Conservation (phyloP, 2,329 filamentous ascomycete species). For the Neofusicoccum umdonicola region DNA sequence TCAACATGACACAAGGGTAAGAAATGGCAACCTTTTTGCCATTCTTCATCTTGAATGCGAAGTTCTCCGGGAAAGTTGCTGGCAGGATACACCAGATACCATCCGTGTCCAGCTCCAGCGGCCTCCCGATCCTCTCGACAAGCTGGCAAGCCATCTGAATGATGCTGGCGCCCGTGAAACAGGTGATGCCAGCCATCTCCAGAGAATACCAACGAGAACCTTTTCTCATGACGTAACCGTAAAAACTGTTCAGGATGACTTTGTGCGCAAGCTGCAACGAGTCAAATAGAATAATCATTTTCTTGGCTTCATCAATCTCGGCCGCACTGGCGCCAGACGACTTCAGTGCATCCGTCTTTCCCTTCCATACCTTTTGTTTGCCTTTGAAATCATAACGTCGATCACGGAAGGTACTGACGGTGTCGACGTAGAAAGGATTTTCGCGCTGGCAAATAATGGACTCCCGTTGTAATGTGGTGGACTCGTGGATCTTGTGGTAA, state of each 20-base stretch:
- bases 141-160: slow-evolving; percentile 94
- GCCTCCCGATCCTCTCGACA: slow-evolving; percentile 88
- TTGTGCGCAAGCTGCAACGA: slow-evolving; percentile 97
- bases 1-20: slow-evolving; percentile 98
- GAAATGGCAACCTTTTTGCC: slow-evolving; percentile 97
- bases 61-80: slow-evolving; percentile 94
- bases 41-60: slow-evolving; percentile 87
- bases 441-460: slow-evolving; percentile 98
- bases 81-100: slow-evolving; percentile 99
- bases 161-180: slow-evolving; percentile 90
- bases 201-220: slow-evolving; percentile 98
- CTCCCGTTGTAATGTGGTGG: slow-evolving; percentile 86
- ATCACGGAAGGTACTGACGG: slow-evolving; percentile 93
- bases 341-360: slow-evolving; percentile 86
- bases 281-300: slow-evolving; percentile 97
- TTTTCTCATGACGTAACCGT: slow-evolving; percentile 99
- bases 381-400: slow-evolving; percentile 98
- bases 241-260: slow-evolving; percentile 98
- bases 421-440: slow-evolving; percentile 97
- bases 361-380: slow-evolving; percentile 97
- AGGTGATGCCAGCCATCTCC: slow-evolving; percentile 99
- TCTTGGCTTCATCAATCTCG: slow-evolving; percentile 92
- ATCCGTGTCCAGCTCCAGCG: slow-evolving; percentile 92
- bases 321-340: slow-evolving; percentile 69
- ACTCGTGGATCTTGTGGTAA: slow-evolving; percentile 98